Conservation (phyloP, 1,139 yeast genomes). For the Meyerozyma sp. region DNA sequence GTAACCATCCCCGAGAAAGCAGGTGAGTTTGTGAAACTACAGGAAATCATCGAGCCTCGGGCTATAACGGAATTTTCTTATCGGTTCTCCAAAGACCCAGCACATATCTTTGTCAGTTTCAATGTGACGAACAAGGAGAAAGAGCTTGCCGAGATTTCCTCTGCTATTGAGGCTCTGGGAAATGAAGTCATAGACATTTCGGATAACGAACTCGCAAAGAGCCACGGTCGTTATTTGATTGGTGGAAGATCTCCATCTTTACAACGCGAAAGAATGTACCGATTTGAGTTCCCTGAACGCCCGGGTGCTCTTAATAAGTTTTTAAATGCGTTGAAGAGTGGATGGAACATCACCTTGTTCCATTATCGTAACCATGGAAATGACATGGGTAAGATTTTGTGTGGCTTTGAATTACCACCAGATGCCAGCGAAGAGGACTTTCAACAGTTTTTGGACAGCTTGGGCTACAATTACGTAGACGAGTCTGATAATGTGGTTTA, state of each 20-base stretch:
- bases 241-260: constrained; percentile 73
- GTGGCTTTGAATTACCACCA: constrained; percentile 83
- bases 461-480: constrained; percentile 74
- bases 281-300: constrained; percentile 94
- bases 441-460: constrained; percentile 58
- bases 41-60: constrained; percentile 75
- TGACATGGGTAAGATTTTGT: constrained; percentile 86
- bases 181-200: constrained; percentile 80
- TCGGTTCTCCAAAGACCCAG: constrained; percentile 57
- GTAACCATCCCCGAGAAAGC: constrained; percentile 89
- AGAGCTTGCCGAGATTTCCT: constrained; percentile 40
- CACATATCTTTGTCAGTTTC: constrained; percentile 85
- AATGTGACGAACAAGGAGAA: constrained; percentile 68
- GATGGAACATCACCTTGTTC: constrained; percentile 91
- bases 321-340: constrained; percentile 60
- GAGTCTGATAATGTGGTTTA: constrained; percentile 85
- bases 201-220: constrained; percentile 88
- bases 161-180: constrained; percentile 32
- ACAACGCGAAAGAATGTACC: constrained; percentile 67
- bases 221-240: constrained; percentile 92
- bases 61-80: constrained; percentile 91
- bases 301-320: constrained; percentile 90
- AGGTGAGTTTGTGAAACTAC: constrained; percentile 79
- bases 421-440: constrained; percentile 58
- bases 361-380: constrained; percentile 97